A percentile compares a stretch with the other conserved stretches of the same genome.
These are phyloP conservation scores for Suillus variegatus DNA, from an alignment of 768 basidiomycete genomes.

Conservation along the genomic window DNA sequence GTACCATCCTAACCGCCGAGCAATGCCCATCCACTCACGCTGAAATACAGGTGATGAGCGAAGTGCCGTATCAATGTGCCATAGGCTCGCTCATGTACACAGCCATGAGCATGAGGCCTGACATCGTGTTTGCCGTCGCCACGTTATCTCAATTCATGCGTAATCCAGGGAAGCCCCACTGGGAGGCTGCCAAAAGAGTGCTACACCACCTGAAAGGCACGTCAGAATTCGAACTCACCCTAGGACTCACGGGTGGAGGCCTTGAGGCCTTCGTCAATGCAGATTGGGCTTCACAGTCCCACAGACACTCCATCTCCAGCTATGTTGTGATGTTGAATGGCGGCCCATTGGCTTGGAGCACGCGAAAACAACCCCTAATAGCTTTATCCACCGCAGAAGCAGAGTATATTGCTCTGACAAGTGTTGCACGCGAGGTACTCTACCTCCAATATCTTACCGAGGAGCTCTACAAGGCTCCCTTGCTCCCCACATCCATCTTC, in stretches of 20 bases:
- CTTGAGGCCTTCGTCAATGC: not conserved
- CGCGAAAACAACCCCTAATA: too few relatives aligned
- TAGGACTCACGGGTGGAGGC: not conserved
- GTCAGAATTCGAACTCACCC: not conserved
- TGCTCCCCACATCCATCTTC: too few relatives aligned
- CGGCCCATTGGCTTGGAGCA: too few relatives aligned
- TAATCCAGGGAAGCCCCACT: not conserved
- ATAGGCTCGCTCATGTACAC: not conserved
- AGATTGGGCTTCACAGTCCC: not conserved
- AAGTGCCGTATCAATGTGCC: not conserved
- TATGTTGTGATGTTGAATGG: not conserved
- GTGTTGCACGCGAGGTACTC: too few relatives aligned
- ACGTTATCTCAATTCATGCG: not conserved
- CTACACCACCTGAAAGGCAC: not conserved
- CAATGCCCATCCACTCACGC: too few relatives aligned
- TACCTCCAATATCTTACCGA: too few relatives aligned
- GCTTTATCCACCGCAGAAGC: too few relatives aligned
- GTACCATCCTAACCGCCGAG: not conserved
- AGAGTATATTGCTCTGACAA: too few relatives aligned
- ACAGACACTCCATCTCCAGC: not conserved
- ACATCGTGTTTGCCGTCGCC: not conserved
- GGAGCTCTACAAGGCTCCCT: too few relatives aligned
- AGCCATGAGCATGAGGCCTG: rapidly evolving
- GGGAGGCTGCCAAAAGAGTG: not conserved
- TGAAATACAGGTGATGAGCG: too few relatives aligned